Percentiles rank a stretch among this genome's conserved stretches.
These are phyloP conservation scores for Ceratocystiopsis sp. DNA, from an alignment of 2,329 filamentous ascomycete genomes.

Conservation along the genomic window DNA sequence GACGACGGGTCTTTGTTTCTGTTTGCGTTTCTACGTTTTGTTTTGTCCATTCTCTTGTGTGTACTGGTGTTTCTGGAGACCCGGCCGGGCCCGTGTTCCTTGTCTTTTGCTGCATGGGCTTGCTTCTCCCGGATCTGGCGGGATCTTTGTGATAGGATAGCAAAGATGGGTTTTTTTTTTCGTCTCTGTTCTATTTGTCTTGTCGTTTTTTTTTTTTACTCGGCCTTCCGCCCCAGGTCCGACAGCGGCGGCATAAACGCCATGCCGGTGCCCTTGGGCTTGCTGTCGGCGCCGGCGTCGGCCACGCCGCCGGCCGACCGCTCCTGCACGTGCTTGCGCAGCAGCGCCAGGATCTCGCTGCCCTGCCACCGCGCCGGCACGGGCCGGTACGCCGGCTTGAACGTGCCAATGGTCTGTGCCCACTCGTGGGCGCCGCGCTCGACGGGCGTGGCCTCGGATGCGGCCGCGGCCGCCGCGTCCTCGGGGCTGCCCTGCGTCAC, in stretches of 20 bases:
- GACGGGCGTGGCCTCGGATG: neutral
- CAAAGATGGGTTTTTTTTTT: neutral
- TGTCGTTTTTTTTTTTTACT: neutral
- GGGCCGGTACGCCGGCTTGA: constrained; percentile 82
- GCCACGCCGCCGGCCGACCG: constrained; percentile 40
- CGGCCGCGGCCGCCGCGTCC: neutral
- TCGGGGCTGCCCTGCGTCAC: constrained; percentile 56
- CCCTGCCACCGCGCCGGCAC: constrained; percentile 74
- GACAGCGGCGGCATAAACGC: constrained; percentile 37
- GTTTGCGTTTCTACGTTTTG: constrained; percentile 4
- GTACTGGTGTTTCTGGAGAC: too few relatives aligned
- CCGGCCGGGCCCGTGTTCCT: neutral
- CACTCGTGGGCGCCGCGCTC: constrained; percentile 54
- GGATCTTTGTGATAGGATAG: too few relatives aligned
- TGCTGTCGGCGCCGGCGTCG: constrained; percentile 10
- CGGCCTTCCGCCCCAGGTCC: constrained; percentile 1
- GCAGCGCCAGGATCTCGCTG: constrained; percentile 58
- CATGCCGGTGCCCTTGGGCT: constrained; percentile 25
- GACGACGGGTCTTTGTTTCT: constrained; percentile 2
- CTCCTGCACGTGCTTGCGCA: constrained; percentile 65
- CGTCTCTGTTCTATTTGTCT: neutral
- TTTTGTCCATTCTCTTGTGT: neutral
- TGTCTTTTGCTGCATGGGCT: neutral
- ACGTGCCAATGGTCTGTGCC: constrained; percentile 90
- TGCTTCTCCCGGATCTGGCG: too few relatives aligned